Conservation (phyloP, 1,139 yeast species). For the Sporopachydermia cereana region DNA sequence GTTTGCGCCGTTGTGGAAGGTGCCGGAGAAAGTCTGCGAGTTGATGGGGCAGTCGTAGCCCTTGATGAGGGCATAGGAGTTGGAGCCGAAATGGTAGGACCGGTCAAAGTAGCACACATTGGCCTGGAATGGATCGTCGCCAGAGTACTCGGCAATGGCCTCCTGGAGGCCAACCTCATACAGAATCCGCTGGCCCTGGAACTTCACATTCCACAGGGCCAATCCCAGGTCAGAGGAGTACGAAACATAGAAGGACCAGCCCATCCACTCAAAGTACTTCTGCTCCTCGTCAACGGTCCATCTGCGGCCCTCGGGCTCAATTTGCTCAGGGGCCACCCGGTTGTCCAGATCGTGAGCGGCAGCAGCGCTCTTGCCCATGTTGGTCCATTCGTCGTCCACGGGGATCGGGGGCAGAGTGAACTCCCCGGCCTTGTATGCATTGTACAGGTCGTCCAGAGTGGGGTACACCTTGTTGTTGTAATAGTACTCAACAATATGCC, state of each 20-base stretch:
- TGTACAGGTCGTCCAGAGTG: slow-evolving; percentile 15
- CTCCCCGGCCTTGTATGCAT: slow-evolving; percentile 14
- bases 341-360: slow-evolving; percentile 15
- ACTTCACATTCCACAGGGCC: slow-evolving; percentile 16
- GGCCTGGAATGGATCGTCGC: slow-evolving; percentile 20
- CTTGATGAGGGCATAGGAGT: slow-evolving; percentile 18
- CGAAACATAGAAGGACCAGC: slow-evolving; percentile 18
- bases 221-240: slow-evolving; percentile 18
- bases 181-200: slow-evolving; percentile 19
- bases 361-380: slow-evolving; percentile 11
- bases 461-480: slow-evolving; percentile 15
- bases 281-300: slow-evolving; percentile 17
- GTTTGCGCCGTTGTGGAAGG: slow-evolving; percentile 16
- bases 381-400: slow-evolving; percentile 10
- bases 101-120: slow-evolving; percentile 16
- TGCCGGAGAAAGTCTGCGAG: slow-evolving; percentile 17
- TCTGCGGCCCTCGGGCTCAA: slow-evolving; percentile 19
- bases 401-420: slow-evolving; percentile 11
- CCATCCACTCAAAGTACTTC: slow-evolving; percentile 20
- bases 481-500: slow-evolving; percentile 13
- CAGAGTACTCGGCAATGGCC: slow-evolving; percentile 20
- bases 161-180: slow-evolving; percentile 19
- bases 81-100: slow-evolving; percentile 19
- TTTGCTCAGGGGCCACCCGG: slow-evolving; percentile 14
- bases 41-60: slow-evolving; percentile 20